phyloP scores from a whole-genome alignment of 345 rosid species.

The Carallia pectinifolia region DNA sequence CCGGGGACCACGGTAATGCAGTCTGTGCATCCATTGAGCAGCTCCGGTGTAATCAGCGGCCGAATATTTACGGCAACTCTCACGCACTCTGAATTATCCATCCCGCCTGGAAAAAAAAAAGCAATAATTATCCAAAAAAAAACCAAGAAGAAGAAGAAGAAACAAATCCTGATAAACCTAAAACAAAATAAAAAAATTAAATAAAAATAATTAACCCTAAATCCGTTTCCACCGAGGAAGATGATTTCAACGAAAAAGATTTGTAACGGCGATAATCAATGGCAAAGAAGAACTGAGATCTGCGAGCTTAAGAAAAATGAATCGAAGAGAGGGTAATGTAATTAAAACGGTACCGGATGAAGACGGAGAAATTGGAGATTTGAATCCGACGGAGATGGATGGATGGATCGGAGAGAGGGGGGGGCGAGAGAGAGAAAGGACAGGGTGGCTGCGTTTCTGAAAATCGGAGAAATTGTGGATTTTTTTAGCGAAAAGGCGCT shows the following conservation, averaged over 20 bases:
- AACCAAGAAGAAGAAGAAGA: not conserved
- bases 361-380: not conserved
- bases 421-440: not conserved
- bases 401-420: not conserved
- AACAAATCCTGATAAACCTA: not conserved
- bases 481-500: slow-evolving; percentile 17
- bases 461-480: slow-evolving; percentile 1
- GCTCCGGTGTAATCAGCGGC: slow-evolving; percentile 86
- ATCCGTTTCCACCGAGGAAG: no score
- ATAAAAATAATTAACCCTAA: no score
- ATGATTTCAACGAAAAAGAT: not conserved
- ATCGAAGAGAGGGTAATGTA: no score
- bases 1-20: slow-evolving; percentile 80
- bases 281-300: not conserved
- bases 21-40: slow-evolving; percentile 79
- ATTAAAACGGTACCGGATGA: not conserved
- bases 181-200: no score
- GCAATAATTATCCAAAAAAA: not conserved
- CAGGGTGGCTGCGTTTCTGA: no score
- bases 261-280: not conserved
- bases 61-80: slow-evolving; percentile 88
- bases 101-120: not conserved
- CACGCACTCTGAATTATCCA: slow-evolving; percentile 57
- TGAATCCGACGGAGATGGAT: not conserved
- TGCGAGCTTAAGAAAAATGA: not conserved